Conservation (phyloP, 2,329 filamentous ascomycete genomes). For the Trichoderma aggressivum region DNA sequence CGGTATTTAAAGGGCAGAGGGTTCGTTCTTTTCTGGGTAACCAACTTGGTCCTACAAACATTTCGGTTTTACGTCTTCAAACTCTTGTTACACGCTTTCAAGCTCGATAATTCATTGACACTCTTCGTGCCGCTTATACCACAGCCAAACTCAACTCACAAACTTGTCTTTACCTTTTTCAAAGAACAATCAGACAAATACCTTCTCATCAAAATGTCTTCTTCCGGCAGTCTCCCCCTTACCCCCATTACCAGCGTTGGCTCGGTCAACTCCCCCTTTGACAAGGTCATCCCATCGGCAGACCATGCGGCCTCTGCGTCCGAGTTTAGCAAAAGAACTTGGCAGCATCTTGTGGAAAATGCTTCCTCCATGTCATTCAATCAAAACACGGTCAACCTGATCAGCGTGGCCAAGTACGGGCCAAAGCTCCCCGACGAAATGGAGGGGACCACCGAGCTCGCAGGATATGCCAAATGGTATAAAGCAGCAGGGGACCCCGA, state of each 20-base stretch:
- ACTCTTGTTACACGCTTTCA: background rate
- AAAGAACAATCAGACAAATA: background rate
- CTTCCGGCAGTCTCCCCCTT: background rate
- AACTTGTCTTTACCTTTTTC: background rate
- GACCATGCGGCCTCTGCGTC: background rate
- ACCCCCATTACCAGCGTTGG: slow-evolving; percentile 1
- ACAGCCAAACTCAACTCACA: background rate
- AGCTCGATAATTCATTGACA: background rate
- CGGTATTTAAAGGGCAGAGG: background rate
- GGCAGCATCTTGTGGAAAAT: background rate
- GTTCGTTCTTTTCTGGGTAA: background rate
- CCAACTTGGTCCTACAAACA: background rate
- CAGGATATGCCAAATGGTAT: background rate
- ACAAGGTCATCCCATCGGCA: background rate
- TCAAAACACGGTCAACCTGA: background rate
- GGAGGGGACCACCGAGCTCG: background rate
- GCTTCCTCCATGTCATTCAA: background rate
- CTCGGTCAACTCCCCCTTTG: background rate
- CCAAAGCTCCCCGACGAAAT: slow-evolving; percentile 10
- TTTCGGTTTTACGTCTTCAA: background rate
- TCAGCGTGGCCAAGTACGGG: background rate
- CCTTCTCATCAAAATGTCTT: background rate
- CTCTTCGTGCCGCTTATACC: background rate
- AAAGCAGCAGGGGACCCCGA: background rate
- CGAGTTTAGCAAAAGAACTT: background rate